Percentiles rank a stretch among this genome's conserved stretches.
Conservation (phyloP, 768 basidiomycete genomes). For the Hygrophorus pudorinus region DNA sequence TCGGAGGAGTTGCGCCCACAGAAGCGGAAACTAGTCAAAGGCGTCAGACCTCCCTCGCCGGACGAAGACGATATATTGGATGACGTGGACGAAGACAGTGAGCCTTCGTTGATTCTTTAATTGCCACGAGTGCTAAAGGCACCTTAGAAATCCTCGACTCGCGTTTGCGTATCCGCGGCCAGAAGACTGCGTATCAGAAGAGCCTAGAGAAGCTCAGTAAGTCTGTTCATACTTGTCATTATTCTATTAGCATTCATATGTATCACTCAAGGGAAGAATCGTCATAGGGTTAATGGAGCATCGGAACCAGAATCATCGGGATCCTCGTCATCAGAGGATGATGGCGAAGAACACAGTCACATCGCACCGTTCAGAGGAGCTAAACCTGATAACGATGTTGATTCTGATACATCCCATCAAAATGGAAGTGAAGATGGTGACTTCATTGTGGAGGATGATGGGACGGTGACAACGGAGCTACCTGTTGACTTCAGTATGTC, state of each 20-base stretch:
- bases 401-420: constrained; percentile 27
- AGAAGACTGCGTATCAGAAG: constrained; percentile 49
- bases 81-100: constrained; percentile 49
- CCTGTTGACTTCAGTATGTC: constrained; percentile 77
- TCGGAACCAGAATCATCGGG: constrained; percentile 7
- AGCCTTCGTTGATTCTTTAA: constrained; percentile 14
- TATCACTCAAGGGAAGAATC: constrained; percentile 29
- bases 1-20: constrained; percentile 24
- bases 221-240: constrained; percentile 10
- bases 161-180: constrained; percentile 53
- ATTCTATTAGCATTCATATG: not conserved
- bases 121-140: not conserved
- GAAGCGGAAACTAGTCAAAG: constrained; percentile 33
- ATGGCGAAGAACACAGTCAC: constrained; percentile 15
- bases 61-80: constrained; percentile 40
- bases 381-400: constrained; percentile 25
- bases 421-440: constrained; percentile 32
- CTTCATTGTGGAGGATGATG: constrained; percentile 65
- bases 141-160: constrained; percentile 48
- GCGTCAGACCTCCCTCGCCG: constrained; percentile 29
- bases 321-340: constrained; percentile 23
- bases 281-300: constrained; percentile 18
- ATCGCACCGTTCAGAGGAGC: constrained; percentile 36
- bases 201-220: constrained; percentile 61
- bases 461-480: constrained; percentile 31